Base-by-base conservation (phyloP, 2,329 filamentous ascomycete species). In the Scortechinia acanthostroma region DNA sequence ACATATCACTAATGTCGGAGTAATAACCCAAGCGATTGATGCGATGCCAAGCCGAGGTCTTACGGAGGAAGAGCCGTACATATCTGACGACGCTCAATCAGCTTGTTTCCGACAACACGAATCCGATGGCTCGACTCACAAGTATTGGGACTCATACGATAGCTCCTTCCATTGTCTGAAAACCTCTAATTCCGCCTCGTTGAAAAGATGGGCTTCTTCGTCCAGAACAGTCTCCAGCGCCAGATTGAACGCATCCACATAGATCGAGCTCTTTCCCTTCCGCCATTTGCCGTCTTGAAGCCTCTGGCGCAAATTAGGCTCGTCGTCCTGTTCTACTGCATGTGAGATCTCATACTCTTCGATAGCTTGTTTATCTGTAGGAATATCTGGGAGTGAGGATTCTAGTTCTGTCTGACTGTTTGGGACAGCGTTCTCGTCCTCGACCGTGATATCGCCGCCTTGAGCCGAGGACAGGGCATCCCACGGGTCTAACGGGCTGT, bases 201-300 rank as follows among this genome's bases (percentile, higher is more conserved):
- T 77, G 58, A 97, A 98, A 0, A 98, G 68, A 62, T 95, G 88
- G 1, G 78, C 76, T 63, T 98, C 93, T 47, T 97, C 88, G 43
- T 88, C 82, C 13, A 97, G 66, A 3, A 98, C 93, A 0, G 88
- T 95, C 48, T 91, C 83, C 43, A 98, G 68, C 2, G 91, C 89
- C 14, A 97, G 71, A 56, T 95, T 95, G 70, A 98, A 98, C 1
- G 93, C 93, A 65, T 98, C 93, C 16, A 96, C 89, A 55, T 98
- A 98, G 46, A 98, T 88, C 1, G 91, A 97, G 56, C 83, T 94
- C 59, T 80, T 83, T 0, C 89, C 88, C 55, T 40, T 40, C 35
- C 20, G 35, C 35, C 35, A 40, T 6, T 13, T 19, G 17, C 35
- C 17, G 17, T 40, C 17, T 40, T 19, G 35, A 13, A 40, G 6